Percentiles rank a stretch among this genome's conserved stretches.
Conservation (phyloP, 2,329 filamentous ascomycete genomes). For the Diaporthe australafricana region DNA sequence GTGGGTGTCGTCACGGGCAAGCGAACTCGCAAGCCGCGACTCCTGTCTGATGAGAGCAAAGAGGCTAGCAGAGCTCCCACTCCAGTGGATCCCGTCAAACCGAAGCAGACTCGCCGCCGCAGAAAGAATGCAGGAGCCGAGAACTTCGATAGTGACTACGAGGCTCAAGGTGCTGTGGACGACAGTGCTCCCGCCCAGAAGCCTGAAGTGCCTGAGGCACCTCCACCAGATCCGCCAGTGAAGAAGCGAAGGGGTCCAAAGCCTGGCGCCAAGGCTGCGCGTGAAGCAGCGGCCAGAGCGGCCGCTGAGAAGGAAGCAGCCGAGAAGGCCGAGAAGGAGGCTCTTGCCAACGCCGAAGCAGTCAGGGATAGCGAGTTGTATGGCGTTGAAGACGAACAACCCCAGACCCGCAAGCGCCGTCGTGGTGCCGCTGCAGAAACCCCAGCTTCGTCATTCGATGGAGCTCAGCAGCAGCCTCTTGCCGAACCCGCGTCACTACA, state of each 20-base stretch:
- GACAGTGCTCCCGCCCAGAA: not conserved
- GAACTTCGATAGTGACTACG: constrained; percentile 32
- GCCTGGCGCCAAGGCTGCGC: constrained; percentile 35
- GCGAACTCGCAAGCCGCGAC: constrained; percentile 64
- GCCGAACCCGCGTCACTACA: constrained; percentile 20
- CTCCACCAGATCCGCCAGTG: constrained; percentile 25
- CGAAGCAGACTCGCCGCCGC: constrained; percentile 33
- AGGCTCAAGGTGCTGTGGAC: constrained; percentile 12
- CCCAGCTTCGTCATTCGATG: constrained; percentile 33
- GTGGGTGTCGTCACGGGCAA: constrained; percentile 60
- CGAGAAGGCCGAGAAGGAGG: constrained; percentile 27
- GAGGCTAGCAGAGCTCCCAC: constrained; percentile 64
- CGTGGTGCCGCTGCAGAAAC: constrained; percentile 28
- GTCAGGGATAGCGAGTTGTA: constrained; percentile 4
- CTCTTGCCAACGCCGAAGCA: constrained; percentile 11
- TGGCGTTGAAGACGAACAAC: constrained; percentile 13
- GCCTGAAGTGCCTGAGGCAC: constrained; percentile 34
- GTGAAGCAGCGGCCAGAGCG: constrained; percentile 34
- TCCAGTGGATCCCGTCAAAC: constrained; percentile 48
- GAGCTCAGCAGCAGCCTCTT: not conserved
- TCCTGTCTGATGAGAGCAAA: constrained; percentile 63
- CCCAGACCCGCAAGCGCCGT: constrained; percentile 33
- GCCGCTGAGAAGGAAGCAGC: constrained; percentile 33
- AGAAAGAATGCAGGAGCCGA: constrained; percentile 34
- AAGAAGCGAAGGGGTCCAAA: constrained; percentile 35